Percentiles rank a stretch among this genome's conserved stretches.
These are phyloP conservation scores for Chrysanthemum seticuspe DNA, from an alignment of 129 eudicot species.

Conservation along the genomic window DNA sequence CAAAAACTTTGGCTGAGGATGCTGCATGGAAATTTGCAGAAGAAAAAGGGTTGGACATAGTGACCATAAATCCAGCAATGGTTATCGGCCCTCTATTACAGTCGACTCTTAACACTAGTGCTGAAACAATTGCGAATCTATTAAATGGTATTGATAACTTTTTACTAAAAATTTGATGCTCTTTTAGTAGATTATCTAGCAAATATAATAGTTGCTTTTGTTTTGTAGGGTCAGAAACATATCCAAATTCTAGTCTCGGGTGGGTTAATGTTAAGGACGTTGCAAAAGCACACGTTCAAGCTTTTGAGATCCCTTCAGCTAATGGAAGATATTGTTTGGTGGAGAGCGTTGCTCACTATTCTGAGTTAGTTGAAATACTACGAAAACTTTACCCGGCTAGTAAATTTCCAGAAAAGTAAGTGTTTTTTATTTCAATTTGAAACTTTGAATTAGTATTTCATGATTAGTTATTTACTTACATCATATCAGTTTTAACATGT, in stretches of 20 bases:
- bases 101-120: conserved; percentile 47
- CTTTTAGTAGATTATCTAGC: too few relatives aligned
- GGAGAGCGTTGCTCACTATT: conserved; percentile 45
- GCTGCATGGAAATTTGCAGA: conserved; percentile 55
- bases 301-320: conserved; percentile 66
- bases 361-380: conserved; percentile 45
- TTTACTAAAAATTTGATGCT: too few relatives aligned
- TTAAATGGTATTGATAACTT: conserved; percentile 25
- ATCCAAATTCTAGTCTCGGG: conserved; percentile 41
- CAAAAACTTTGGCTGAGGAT: conserved; percentile 47
- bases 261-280: conserved; percentile 80
- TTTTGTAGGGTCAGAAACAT: conserved; percentile 35
- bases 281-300: conserved; percentile 65
- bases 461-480: too few relatives aligned
- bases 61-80: conserved; percentile 45
- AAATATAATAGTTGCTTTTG: neutral
- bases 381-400: conserved; percentile 46
- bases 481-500: neutral
- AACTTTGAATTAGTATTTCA: too few relatives aligned
- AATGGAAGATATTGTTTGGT: conserved; percentile 66
- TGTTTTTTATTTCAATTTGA: neutral
- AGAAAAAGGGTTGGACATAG: conserved; percentile 45
- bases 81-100: conserved; percentile 45
- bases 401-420: conserved; percentile 56
- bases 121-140: conserved; percentile 26